These are phyloP conservation scores for Flaveria trinervia DNA, from an alignment of 129 eudicot genomes.

Conservation along the genomic window DNA sequence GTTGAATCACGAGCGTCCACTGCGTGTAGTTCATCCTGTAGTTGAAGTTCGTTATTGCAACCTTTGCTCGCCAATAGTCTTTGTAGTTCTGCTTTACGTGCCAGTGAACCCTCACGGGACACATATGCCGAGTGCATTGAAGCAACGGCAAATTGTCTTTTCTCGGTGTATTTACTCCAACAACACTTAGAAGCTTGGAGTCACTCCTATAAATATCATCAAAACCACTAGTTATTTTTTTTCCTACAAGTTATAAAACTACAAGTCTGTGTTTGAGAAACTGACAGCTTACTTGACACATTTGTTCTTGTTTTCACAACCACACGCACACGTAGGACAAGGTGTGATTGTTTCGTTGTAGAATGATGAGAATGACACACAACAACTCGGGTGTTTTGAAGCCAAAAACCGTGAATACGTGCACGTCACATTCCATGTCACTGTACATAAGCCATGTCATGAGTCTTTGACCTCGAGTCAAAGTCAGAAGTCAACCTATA, in stretches of 20 bases:
- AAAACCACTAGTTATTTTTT: constrained; percentile 12
- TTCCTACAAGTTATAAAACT: neutral
- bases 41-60: constrained; percentile 70
- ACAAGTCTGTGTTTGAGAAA: neutral
- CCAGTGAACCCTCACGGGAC: constrained; percentile 81
- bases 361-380: constrained; percentile 66
- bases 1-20: constrained; percentile 92
- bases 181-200: constrained; percentile 54
- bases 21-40: constrained; percentile 68
- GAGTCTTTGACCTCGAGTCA: constrained; percentile 20
- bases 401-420: constrained; percentile 71
- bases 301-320: constrained; percentile 54
- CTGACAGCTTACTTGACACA: constrained; percentile 53
- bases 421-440: constrained; percentile 83
- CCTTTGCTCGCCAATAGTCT: constrained; percentile 79
- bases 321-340: constrained; percentile 66
- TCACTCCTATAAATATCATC: constrained; percentile 51
- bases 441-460: constrained; percentile 33
- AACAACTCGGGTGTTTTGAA: constrained; percentile 59
- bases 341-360: constrained; percentile 65
- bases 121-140: constrained; percentile 84
- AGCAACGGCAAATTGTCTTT: constrained; percentile 63
- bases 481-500: constrained; percentile 17
- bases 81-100: constrained; percentile 73
- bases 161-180: constrained; percentile 62